Conservation (phyloP, 1,284 basidiomycete genomes). For the Irpex sp. region DNA sequence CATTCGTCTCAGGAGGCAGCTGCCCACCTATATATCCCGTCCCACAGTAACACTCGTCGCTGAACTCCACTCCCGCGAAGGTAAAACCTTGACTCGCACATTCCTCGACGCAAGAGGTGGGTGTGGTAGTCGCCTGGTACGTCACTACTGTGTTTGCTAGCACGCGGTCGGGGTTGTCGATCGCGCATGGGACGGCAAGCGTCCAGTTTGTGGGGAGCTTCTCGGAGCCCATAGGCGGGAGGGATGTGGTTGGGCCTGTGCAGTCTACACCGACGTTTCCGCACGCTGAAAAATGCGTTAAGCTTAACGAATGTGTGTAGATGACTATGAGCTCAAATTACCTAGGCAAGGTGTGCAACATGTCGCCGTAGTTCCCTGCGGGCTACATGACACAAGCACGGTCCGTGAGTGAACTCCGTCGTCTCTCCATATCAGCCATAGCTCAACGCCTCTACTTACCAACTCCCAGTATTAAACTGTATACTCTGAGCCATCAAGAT, state of each 20-base stretch:
- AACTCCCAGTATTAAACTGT: conserved; percentile 8
- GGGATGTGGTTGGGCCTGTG: conserved; percentile 1
- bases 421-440: not conserved
- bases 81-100: conserved; percentile 20
- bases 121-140: conserved; percentile 15
- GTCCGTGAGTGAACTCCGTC: not conserved
- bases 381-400: not conserved
- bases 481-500: conserved; percentile 10
- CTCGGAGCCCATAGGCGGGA: not conserved
- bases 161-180: conserved; percentile 21
- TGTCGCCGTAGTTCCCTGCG: conserved; percentile 5
- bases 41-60: conserved; percentile 24
- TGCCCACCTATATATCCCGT: conserved; percentile 16
- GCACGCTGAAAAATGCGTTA: conserved; percentile 1
- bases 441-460: not conserved
- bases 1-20: conserved; percentile 8
- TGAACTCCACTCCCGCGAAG: conserved; percentile 24
- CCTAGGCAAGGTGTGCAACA: conserved; percentile 12
- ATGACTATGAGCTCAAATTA: not conserved
- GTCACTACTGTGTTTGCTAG: conserved; percentile 16
- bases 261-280: conserved; percentile 11
- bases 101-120: conserved; percentile 14
- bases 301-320: too few relatives aligned
- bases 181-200: conserved; percentile 17
- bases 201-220: conserved; percentile 13